Base-by-base conservation (phyloP, 495 filamentous ascomycete species). In the Terfezia claveryi region DNA sequence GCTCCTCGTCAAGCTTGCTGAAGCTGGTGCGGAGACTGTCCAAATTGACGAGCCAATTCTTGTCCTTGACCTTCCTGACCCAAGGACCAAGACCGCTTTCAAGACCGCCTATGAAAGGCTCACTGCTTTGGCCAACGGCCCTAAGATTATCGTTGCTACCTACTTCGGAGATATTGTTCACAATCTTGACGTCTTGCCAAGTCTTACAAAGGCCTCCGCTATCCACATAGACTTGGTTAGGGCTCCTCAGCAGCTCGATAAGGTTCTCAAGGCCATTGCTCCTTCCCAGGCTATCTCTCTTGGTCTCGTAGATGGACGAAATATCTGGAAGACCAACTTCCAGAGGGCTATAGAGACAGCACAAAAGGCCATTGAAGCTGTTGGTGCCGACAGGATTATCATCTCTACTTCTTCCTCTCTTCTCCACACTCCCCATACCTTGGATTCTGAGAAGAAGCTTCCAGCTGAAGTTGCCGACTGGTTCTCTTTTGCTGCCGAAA, bases 251-350 rank as follows among this genome's bases (percentile, higher is more conserved):
- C 91, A 98, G 74, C 83, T 98, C 51, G 79, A 87, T 37, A 76
- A 78, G 51, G 83, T 94, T 64, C 66, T 83, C 54, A 73, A 68
- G 58, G 76, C 80, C 59, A 78, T 94, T 54, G 86, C 87, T 62
- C 74, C 84, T 58, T 82, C 84, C n/a, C 91, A 94, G 72, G 71
- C 80, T 56, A 82, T 98, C 56, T 96, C 92, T 55, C 79, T 78
- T 62, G 91, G 91, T 81, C 81, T 98, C 61, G 91, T 98, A 59
- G 87, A 96, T 65, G 92, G 91, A 62, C 85, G 91, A 67, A 98
- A 98, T 78, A 98, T 98, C 78, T 98, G 91, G 91, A 96, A 98
- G 86, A 94, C 85, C 72, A 86, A 94, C 78, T 82, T 93, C 71
- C 79, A 87, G 76, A 77, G 77, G 63, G 85, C 89, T 59, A 87